Percentiles rank a stretch among this genome's conserved stretches.
Conservation (phyloP, 495 filamentous ascomycete genomes). For the Podospora fimiseda region DNA sequence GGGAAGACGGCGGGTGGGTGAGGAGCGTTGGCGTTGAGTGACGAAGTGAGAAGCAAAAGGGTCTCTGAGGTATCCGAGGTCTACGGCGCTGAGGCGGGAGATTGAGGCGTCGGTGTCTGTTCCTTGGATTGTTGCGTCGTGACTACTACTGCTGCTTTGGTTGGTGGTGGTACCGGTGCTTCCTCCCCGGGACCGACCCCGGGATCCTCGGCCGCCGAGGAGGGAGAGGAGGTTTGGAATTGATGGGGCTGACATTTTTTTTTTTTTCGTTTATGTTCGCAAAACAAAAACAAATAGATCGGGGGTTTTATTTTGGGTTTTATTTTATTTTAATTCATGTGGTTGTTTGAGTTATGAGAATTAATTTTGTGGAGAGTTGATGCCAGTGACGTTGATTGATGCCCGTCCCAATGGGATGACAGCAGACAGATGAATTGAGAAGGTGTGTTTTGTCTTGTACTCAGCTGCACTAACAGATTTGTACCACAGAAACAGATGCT, state of each 20-base stretch:
- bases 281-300: too few species aligned
- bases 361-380: too few species aligned
- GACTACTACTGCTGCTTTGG: constrained; percentile 17
- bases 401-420: too few species aligned
- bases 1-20: constrained; percentile 56
- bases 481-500: too few species aligned
- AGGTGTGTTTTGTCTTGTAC: too few species aligned
- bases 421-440: too few species aligned
- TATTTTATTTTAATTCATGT: too few species aligned
- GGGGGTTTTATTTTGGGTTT: not conserved
- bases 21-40: constrained; percentile 16
- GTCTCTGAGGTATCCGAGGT: constrained; percentile 81
- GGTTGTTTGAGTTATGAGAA: too few species aligned
- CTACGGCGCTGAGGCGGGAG: constrained; percentile 80
- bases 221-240: constrained; percentile 73
- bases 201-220: constrained; percentile 45
- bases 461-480: too few species aligned
- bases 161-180: constrained; percentile 24
- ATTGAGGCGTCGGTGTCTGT: constrained; percentile 90
- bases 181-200: constrained; percentile 35
- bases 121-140: constrained; percentile 61
- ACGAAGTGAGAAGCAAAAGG: constrained; percentile 66
- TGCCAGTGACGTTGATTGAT: too few species aligned
- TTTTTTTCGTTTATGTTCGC: not conserved
- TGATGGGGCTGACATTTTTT: constrained; percentile 55